Evolutionary conservation across 2,329 filamentous ascomycete species (phyloP).

Genomic region (Talaromyces albobiverticillius): DNA sequence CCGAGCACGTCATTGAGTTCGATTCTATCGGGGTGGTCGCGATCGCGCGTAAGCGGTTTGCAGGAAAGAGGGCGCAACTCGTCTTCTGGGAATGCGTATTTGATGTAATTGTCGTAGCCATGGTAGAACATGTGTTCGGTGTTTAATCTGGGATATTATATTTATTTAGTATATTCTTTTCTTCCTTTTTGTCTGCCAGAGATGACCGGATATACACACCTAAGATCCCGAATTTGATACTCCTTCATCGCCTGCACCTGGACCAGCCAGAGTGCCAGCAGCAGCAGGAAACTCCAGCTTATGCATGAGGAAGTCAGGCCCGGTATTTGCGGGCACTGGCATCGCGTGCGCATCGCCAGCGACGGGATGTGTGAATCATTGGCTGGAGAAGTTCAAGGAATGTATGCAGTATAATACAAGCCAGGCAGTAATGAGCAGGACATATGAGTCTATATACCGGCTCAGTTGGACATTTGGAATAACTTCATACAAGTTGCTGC

Average conservation of each 20-base stretch:
- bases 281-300: conserved; percentile 27
- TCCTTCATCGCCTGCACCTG: conserved; percentile 12
- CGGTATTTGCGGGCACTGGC: conserved; percentile 36
- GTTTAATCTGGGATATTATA: conserved; percentile 26
- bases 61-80: conserved; percentile 88
- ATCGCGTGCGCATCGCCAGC: conserved; percentile 42
- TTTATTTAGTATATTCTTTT: neutral
- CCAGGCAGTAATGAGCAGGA: neutral
- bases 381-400: neutral
- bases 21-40: conserved; percentile 72
- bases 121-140: conserved; percentile 83
- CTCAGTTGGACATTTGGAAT: too few relatives aligned
- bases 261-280: conserved; percentile 35
- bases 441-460: neutral
- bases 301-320: conserved; percentile 30
- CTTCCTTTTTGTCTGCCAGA: too few relatives aligned
- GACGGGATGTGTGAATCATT: conserved; percentile 16
- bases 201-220: too few relatives aligned
- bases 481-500: neutral
- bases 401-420: neutral
- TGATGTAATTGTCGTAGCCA: conserved; percentile 93
- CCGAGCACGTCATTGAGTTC: conserved; percentile 93
- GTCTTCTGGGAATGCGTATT: conserved; percentile 91
- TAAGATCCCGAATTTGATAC: conserved; percentile 12
- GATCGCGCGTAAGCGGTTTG: conserved; percentile 77